A percentile compares a stretch with the other conserved stretches of the same genome.
phyloP scores from a whole-genome alignment of 129 eudicot species.

The Pittosporum tobira region DNA sequence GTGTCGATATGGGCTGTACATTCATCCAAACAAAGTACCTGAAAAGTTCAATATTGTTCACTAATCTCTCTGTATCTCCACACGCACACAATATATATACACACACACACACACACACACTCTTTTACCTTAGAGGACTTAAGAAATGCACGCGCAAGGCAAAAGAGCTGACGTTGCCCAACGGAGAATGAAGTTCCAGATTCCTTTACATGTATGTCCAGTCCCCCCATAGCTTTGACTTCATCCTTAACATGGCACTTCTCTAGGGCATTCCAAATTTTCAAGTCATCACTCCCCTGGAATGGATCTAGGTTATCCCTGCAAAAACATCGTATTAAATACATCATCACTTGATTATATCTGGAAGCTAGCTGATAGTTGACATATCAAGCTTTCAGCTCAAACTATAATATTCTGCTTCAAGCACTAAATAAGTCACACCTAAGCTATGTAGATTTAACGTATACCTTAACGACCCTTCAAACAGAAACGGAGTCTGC shows the following conservation, averaged over 20 bases:
- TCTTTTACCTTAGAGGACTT: slow-evolving; percentile 64
- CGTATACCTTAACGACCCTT: slow-evolving; percentile 79
- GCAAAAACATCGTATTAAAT: slow-evolving; percentile 7
- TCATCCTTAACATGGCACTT: slow-evolving; percentile 70
- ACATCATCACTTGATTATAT: slow-evolving; percentile 4
- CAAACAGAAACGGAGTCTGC: slow-evolving; percentile 81
- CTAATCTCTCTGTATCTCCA: background rate
- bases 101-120: background rate
- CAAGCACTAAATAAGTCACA: background rate
- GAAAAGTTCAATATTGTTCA: slow-evolving; percentile 9
- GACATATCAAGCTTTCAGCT: background rate
- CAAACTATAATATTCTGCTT: background rate
- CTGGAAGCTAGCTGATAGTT: background rate
- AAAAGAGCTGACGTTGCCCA: slow-evolving; percentile 90
- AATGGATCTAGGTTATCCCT: slow-evolving; percentile 90
- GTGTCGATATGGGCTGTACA: slow-evolving; percentile 94
- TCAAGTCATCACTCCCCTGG: slow-evolving; percentile 34
- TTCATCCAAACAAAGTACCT: slow-evolving; percentile 94
- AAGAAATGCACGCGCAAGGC: slow-evolving; percentile 95
- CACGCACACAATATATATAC: too few species aligned
- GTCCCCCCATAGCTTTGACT: slow-evolving; percentile 69
- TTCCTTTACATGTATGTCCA: slow-evolving; percentile 60
- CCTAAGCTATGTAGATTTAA: background rate
- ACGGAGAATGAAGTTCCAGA: slow-evolving; percentile 83
- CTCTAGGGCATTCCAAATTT: slow-evolving; percentile 68